Evolutionary conservation across 805 yeast genomes (phyloP).

Genomic region (Clavispora phyllophila): DNA sequence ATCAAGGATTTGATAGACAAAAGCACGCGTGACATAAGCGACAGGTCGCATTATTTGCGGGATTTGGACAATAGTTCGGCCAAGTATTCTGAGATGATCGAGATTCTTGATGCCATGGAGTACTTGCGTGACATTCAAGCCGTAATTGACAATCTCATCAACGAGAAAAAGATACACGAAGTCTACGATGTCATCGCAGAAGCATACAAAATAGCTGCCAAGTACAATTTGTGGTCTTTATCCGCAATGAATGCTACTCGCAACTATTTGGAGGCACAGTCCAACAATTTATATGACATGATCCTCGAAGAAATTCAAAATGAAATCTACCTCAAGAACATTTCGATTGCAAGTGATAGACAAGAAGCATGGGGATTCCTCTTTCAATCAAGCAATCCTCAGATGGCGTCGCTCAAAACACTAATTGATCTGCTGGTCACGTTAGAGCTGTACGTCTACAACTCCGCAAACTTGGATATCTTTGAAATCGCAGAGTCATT

Average conservation of each 20-base stretch:
- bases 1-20: constrained; percentile 46
- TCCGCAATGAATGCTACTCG: constrained; percentile 49
- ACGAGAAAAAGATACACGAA: constrained; percentile 62
- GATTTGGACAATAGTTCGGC: constrained; percentile 63
- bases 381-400: constrained; percentile 27
- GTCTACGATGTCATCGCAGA: constrained; percentile 53
- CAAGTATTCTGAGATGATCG: constrained; percentile 63
- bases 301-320: constrained; percentile 72
- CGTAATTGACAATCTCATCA: constrained; percentile 59
- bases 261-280: constrained; percentile 50
- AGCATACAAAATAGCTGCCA: constrained; percentile 42
- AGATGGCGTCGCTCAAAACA: constrained; percentile 30
- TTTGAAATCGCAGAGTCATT: constrained; percentile 41
- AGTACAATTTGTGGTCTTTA: constrained; percentile 52
- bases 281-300: constrained; percentile 59
- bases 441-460: constrained; percentile 51
- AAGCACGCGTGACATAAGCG: constrained; percentile 47
- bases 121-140: constrained; percentile 55
- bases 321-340: constrained; percentile 55
- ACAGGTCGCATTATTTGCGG: constrained; percentile 50
- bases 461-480: constrained; percentile 55
- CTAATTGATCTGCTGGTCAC: constrained; percentile 31
- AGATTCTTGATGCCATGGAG: constrained; percentile 63
- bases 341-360: constrained; percentile 3
- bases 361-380: constrained; percentile 13